These are phyloP conservation scores for Talaromyces sp. DNA, from an alignment of 2,329 filamentous ascomycete species.

Conservation along the genomic window DNA sequence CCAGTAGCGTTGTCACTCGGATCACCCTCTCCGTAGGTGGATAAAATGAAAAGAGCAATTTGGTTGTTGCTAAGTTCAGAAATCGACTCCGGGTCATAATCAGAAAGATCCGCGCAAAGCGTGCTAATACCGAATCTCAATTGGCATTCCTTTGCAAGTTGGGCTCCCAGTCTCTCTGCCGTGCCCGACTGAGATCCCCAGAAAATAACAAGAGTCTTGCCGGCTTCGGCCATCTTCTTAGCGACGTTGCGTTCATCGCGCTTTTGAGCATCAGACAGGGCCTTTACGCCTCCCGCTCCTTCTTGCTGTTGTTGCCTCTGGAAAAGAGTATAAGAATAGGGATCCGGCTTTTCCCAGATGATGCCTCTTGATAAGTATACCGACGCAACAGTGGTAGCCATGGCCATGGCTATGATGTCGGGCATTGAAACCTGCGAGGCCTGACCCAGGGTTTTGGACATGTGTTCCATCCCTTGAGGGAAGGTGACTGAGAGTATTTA, in stretches of 20 bases:
- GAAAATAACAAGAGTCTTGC: slow-evolving; percentile 13
- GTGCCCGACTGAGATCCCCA: slow-evolving; percentile 19
- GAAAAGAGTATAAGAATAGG: neutral
- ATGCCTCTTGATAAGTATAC: neutral
- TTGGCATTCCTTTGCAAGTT: slow-evolving; percentile 14
- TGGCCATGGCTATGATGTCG: neutral
- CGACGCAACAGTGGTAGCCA: neutral
- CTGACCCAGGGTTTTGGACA: neutral
- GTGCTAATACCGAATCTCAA: slow-evolving; percentile 1
- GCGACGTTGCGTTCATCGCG: neutral
- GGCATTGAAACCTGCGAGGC: neutral
- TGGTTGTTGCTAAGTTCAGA: slow-evolving; percentile 15
- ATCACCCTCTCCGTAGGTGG: slow-evolving; percentile 35
- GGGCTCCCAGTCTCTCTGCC: slow-evolving; percentile 15
- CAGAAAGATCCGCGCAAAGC: slow-evolving; percentile 13
- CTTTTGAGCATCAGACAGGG: neutral
- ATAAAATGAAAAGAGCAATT: slow-evolving; percentile 30
- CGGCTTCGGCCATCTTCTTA: neutral
- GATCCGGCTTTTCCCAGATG: neutral
- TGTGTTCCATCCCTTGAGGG: neutral
- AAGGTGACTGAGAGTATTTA: neutral
- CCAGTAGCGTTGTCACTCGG: slow-evolving; percentile 32
- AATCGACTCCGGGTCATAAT: slow-evolving; percentile 14
- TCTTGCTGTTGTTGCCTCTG: neutral
- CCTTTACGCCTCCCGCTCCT: neutral